A percentile compares a stretch with the other conserved stretches of the same genome.
These are phyloP conservation scores for Geranium rotundifolium DNA, from an alignment of 345 rosid genomes.

Conservation along the genomic window DNA sequence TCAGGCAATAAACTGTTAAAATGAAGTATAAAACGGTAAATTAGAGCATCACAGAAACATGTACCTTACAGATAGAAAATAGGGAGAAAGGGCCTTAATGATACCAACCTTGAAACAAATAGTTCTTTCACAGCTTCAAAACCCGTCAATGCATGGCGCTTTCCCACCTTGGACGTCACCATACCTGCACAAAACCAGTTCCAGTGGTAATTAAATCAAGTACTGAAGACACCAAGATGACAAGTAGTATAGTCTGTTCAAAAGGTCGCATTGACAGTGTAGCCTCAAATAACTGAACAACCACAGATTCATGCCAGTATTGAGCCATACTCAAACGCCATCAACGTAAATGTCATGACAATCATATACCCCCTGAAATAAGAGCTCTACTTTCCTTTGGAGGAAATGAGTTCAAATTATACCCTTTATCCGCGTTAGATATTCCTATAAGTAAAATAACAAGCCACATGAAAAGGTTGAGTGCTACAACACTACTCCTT, in stretches of 20 bases:
- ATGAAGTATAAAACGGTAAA: not conserved
- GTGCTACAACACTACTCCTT: too few species aligned
- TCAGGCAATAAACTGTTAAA: conserved; percentile 72
- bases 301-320: not conserved
- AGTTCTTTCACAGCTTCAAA: conserved; percentile 81
- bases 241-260: too few species aligned
- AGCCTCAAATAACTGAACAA: not conserved
- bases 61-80: not conserved
- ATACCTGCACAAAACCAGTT: conserved; percentile 40
- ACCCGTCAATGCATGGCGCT: conserved; percentile 77
- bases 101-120: conserved; percentile 49
- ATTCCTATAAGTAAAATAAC: too few species aligned
- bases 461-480: too few species aligned
- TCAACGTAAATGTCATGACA: not conserved
- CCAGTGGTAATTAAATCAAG: not conserved
- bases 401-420: too few species aligned
- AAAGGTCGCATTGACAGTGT: not conserved
- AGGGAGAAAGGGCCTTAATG: not conserved
- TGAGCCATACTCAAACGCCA: not conserved
- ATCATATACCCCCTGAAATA: not conserved
- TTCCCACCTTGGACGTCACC: conserved; percentile 91
- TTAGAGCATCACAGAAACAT: not conserved
- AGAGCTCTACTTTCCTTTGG: too few species aligned
- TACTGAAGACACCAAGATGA: not conserved
- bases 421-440: too few species aligned